Evolutionary conservation across 2,329 filamentous ascomycete species (phyloP).

Genomic region (Venturia aucupariae): DNA sequence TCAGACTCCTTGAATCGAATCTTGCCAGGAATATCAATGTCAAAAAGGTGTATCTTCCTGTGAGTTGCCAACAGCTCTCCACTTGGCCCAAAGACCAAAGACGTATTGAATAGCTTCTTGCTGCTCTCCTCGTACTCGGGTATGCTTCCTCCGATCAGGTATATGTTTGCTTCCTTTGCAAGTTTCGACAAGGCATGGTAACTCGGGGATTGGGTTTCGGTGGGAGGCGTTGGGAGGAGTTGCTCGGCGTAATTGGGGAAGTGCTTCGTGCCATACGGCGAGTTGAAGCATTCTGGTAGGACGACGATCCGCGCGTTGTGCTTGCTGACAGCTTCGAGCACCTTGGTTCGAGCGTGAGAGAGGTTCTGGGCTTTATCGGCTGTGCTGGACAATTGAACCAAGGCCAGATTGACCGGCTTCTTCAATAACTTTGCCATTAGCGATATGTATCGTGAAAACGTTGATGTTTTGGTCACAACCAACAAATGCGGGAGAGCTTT

Average conservation of each 20-base stretch:
- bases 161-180: slow-evolving; percentile 68
- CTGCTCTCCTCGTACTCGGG: slow-evolving; percentile 53
- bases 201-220: slow-evolving; percentile 62
- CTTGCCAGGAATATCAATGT: slow-evolving; percentile 93
- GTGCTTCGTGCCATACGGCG: slow-evolving; percentile 83
- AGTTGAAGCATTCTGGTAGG: slow-evolving; percentile 98
- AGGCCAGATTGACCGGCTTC: slow-evolving; percentile 29
- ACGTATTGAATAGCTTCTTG: slow-evolving; percentile 84
- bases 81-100: slow-evolving; percentile 67
- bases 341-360: slow-evolving; percentile 66
- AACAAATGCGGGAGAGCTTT: background rate
- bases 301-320: slow-evolving; percentile 77
- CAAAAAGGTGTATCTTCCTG: slow-evolving; percentile 92
- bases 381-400: slow-evolving; percentile 40
- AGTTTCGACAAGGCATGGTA: slow-evolving; percentile 77
- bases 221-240: slow-evolving; percentile 68
- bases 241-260: slow-evolving; percentile 90
- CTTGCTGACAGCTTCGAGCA: slow-evolving; percentile 63
- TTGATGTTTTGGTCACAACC: background rate
- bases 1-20: slow-evolving; percentile 88
- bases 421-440: slow-evolving; percentile 22
- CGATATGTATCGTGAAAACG: background rate
- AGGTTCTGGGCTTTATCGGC: slow-evolving; percentile 83
- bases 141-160: slow-evolving; percentile 85
- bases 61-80: slow-evolving; percentile 79